Conservation (phyloP, 306 rosid genomes). For the Citrullus colocynthis region DNA sequence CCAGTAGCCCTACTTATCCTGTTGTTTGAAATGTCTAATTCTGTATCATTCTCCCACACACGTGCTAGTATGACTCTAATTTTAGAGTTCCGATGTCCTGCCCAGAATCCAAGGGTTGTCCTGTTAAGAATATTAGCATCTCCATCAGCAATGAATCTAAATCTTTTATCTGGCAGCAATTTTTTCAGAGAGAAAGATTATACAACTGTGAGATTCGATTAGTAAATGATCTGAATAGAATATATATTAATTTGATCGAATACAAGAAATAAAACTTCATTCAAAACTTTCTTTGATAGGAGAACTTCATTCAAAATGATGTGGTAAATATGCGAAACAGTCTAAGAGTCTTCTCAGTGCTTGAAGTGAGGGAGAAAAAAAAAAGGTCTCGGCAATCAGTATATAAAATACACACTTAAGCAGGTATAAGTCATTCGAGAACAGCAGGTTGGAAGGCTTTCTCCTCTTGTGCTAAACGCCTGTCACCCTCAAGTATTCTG, state of each 20-base stretch:
- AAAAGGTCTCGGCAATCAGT: not conserved
- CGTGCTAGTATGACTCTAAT: conserved; percentile 92
- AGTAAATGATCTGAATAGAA: not conserved
- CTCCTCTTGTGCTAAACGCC: not conserved
- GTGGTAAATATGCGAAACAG: not conserved
- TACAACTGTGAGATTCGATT: not conserved
- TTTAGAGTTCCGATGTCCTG: conserved; percentile 93
- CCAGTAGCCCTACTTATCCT: conserved; percentile 86
- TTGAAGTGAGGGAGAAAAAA: not conserved
- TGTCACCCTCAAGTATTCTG: not conserved
- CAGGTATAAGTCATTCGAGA: not conserved
- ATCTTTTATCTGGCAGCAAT: not conserved
- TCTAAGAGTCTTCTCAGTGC: not conserved
- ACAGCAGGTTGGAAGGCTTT: not conserved
- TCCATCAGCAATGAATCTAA: not conserved
- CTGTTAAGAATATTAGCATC: conserved; percentile 29
- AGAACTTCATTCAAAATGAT: not conserved
- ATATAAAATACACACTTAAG: not conserved
- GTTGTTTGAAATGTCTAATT: conserved; percentile 79
- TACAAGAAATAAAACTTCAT: not conserved
- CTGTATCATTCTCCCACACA: conserved; percentile 93
- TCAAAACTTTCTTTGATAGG: no score
- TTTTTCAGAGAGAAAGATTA: not conserved
- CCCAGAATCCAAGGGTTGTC: conserved; percentile 90
- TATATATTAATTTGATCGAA: not conserved